A percentile compares a stretch with the other conserved stretches of the same genome.
These are phyloP conservation scores for Populus nigra DNA, from an alignment of 345 rosid genomes.

Conservation along the genomic window DNA sequence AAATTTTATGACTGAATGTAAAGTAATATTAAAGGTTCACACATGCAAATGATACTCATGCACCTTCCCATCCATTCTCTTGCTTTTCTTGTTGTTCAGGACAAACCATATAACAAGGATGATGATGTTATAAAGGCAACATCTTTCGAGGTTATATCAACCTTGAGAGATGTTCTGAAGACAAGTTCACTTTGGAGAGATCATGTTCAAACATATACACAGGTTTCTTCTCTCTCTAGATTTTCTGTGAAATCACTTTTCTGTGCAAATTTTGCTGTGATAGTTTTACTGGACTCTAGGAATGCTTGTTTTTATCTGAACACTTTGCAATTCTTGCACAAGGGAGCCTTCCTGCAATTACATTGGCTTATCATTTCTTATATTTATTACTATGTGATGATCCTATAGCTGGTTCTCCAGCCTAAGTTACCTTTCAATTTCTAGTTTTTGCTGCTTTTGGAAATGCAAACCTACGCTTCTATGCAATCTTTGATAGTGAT, in stretches of 20 bases:
- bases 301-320: background rate
- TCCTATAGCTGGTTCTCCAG: background rate
- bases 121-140: conserved; percentile 94
- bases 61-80: background rate
- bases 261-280: background rate
- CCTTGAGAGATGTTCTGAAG: conserved; percentile 84
- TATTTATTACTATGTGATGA: background rate
- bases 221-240: conserved; percentile 40
- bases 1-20: conserved; percentile 1
- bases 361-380: background rate
- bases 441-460: background rate
- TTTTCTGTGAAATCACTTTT: background rate
- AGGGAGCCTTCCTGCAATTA: background rate
- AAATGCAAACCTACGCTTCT: background rate
- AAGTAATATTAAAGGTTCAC: background rate
- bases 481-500: background rate
- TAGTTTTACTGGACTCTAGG: background rate
- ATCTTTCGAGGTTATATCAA: conserved; percentile 92
- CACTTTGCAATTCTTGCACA: background rate
- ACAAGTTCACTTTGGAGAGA: conserved; percentile 93
- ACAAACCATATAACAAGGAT: conserved; percentile 82
- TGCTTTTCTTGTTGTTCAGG: conserved; percentile 45
- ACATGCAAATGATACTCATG: background rate
- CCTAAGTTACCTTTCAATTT: background rate
- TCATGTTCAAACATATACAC: conserved; percentile 89